phyloP scores from a whole-genome alignment of 2,329 filamentous ascomycete genomes.

The Fusarium sp. region DNA sequence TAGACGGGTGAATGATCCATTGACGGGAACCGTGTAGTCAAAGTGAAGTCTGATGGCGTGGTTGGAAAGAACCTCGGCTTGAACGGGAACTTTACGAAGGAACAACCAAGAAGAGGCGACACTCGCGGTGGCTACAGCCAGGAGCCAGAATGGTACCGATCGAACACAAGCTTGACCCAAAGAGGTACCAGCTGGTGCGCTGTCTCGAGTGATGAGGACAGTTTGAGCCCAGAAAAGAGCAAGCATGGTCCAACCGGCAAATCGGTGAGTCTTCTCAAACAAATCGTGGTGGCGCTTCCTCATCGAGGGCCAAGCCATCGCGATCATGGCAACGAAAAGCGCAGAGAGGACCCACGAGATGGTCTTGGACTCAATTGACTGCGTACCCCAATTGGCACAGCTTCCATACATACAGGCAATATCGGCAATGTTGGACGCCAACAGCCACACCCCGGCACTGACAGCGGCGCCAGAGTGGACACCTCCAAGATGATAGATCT shows the following conservation, averaged over 20 bases:
- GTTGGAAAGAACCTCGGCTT: slow-evolving; percentile 76
- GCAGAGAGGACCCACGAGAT: slow-evolving; percentile 71
- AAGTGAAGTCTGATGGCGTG: slow-evolving; percentile 81
- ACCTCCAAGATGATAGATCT: slow-evolving; percentile 65
- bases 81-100: slow-evolving; percentile 75
- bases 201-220: slow-evolving; percentile 63
- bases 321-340: slow-evolving; percentile 70
- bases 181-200: slow-evolving; percentile 48
- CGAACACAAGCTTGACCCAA: slow-evolving; percentile 54
- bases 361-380: slow-evolving; percentile 56
- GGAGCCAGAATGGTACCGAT: slow-evolving; percentile 72
- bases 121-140: slow-evolving; percentile 71
- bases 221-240: slow-evolving; percentile 75
- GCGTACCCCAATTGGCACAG: slow-evolving; percentile 35
- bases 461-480: slow-evolving; percentile 63
- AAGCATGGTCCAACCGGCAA: slow-evolving; percentile 76
- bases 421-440: slow-evolving; percentile 53
- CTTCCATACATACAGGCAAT: slow-evolving; percentile 33
- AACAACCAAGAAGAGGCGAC: slow-evolving; percentile 80
- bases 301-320: slow-evolving; percentile 72
- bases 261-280: slow-evolving; percentile 79
- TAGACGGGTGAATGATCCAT: slow-evolving; percentile 63
- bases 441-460: slow-evolving; percentile 61
- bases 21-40: slow-evolving; percentile 68
- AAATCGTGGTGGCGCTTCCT: slow-evolving; percentile 73